These are phyloP conservation scores for Rhizopogon rudus DNA, from an alignment of 768 basidiomycete genomes.

Conservation along the genomic window DNA sequence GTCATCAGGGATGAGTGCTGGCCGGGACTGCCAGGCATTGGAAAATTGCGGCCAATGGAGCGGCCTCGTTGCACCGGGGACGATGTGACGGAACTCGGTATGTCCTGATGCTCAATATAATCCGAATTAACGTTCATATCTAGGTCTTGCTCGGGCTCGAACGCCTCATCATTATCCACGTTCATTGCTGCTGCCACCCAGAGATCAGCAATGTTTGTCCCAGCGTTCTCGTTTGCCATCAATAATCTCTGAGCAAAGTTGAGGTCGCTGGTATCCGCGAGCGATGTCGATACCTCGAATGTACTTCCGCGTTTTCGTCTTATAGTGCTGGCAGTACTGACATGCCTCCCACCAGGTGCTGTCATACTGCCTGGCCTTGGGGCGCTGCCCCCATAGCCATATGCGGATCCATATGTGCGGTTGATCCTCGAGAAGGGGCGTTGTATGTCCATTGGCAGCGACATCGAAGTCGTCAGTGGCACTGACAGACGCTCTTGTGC, in stretches of 20 bases:
- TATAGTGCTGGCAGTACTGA: conserved; percentile 49
- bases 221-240: conserved; percentile 92
- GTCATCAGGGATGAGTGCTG: conserved; percentile 20
- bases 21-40: conserved; percentile 9
- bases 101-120: conserved; percentile 26
- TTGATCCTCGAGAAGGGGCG: conserved; percentile 51
- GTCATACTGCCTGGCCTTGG: conserved; percentile 49
- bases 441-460: conserved; percentile 37
- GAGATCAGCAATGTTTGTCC: conserved; percentile 91
- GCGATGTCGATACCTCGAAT: conserved; percentile 36
- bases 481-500: conserved; percentile 33
- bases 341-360: conserved; percentile 38
- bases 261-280: conserved; percentile 46
- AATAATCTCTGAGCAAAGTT: conserved; percentile 86
- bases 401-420: conserved; percentile 70
- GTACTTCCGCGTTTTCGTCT: conserved; percentile 49
- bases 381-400: conserved; percentile 61
- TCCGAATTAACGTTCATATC: conserved; percentile 46
- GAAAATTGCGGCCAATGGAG: conserved; percentile 7
- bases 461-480: conserved; percentile 35
- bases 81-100: conserved; percentile 8
- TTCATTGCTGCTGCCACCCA: conserved; percentile 99
- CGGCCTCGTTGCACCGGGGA: conserved; percentile 13
- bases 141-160: conserved; percentile 19
- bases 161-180: conserved; percentile 75